Evolutionary conservation across 2,329 filamentous ascomycete species (phyloP).

Genomic region (Ilyonectria mors-panacis): DNA sequence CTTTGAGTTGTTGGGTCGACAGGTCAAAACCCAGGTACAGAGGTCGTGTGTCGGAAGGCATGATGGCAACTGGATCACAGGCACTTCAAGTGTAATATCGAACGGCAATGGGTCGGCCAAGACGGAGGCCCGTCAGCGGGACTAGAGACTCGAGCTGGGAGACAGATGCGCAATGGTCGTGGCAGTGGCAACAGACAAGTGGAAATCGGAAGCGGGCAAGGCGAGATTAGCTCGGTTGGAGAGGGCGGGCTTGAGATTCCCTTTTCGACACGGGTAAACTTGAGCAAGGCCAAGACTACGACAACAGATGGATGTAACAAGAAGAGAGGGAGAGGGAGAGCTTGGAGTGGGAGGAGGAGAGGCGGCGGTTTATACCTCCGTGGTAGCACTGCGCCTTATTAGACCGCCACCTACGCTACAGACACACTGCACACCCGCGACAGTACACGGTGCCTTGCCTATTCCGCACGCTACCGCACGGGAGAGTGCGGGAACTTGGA

Average conservation of each 20-base stretch:
- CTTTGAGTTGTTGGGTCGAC: conserved; percentile 97
- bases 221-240: background rate
- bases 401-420: conserved; percentile 5
- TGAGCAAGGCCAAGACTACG: background rate
- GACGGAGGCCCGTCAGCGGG: conserved; percentile 1
- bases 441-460: background rate
- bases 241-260: background rate
- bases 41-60: conserved; percentile 58
- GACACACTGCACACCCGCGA: background rate
- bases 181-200: background rate
- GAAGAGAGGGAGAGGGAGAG: conserved; percentile 28
- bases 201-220: background rate
- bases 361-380: conserved; percentile 20
- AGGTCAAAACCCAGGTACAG: conserved; percentile 95
- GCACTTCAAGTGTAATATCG: conserved; percentile 6
- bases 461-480: background rate
- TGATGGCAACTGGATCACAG: conserved; percentile 7
- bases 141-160: background rate
- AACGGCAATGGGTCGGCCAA: conserved; percentile 14
- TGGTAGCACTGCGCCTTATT: background rate
- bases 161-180: conserved; percentile 3
- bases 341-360: conserved; percentile 12
- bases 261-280: background rate
- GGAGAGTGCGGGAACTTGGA: background rate
- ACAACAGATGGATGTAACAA: conserved; percentile 21